Evolutionary conservation across 139 green algal species (phyloP), one percentile per base, ranked within the genome.

Genomic region (Chlamydomonas sp.): DNA sequence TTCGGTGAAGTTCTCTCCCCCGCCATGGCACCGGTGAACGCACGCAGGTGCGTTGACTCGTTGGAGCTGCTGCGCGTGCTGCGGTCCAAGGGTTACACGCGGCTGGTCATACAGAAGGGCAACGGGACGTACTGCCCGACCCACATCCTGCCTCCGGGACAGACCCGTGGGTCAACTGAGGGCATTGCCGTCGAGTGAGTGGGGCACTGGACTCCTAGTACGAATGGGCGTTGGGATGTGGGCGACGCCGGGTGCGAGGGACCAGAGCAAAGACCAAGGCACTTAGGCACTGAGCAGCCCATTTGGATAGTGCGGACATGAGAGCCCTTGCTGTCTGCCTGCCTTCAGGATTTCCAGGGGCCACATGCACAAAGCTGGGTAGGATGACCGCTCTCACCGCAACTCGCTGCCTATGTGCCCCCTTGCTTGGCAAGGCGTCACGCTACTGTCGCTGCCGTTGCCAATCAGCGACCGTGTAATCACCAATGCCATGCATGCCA

Each of bases 21-120:
- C 31, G 31, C 31, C 31, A 49, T 49, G 31, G 31, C 31, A 49
- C 31, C 31, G 31, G 31, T 49, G 31, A 49, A 49, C 31, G 31
- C 31, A 49, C 31, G 83, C 91, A 94, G 91, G 71, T 91, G 92
- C 9, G 88, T 96, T 20, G 96, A 98, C 81, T 85, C 31, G 0
- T 17, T 64, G 3, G 83, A 89, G 4, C 91, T 97, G 60, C 88
- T 89, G 6, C 85, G 88, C 8, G 79, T 75, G 1, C 89, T 97
- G 14, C 61, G 72, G 7, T 49, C 31, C 2, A 83, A 89, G 31
- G 95, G 96, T 1, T 98, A 96, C 91, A 93, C 16, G 3, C 78
- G 85, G 6, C 91, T 98, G 1, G 63, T 97, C 12, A 93, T 98
- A 16, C 95, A 98, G 85, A 91, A 93, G 49, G 90, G 89, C 31